Evolutionary conservation across 2,329 filamentous ascomycete genomes (phyloP).

Genomic region (Alternaria ventricosa): DNA sequence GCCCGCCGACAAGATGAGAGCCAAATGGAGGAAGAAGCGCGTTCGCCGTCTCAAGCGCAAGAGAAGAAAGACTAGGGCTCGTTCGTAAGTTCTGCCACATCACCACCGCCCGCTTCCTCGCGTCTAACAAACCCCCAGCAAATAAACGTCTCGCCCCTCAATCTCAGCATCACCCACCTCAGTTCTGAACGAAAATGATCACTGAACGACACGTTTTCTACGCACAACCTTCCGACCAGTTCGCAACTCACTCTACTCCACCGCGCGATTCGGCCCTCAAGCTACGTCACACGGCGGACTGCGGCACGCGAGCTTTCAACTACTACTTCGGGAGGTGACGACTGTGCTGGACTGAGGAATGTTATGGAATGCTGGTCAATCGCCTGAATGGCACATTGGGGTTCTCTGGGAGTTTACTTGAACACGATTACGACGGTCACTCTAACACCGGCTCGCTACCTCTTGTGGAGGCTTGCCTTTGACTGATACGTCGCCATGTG

Average conservation of each 20-base stretch:
- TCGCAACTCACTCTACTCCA: constrained; percentile 28
- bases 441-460: constrained; percentile 48
- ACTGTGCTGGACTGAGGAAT: constrained; percentile 37
- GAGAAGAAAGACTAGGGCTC: constrained; percentile 99
- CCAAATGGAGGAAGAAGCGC: constrained; percentile 99
- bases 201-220: constrained; percentile 35
- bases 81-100: constrained; percentile 73
- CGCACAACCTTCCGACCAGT: constrained; percentile 30
- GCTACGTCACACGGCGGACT: constrained; percentile 34
- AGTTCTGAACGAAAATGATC: constrained; percentile 39
- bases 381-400: constrained; percentile 33
- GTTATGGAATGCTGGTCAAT: constrained; percentile 45
- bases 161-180: constrained; percentile 45
- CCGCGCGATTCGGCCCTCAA: constrained; percentile 15
- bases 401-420: constrained; percentile 44
- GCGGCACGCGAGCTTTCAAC: constrained; percentile 36
- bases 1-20: constrained; percentile 72
- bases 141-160: constrained; percentile 58
- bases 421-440: constrained; percentile 35
- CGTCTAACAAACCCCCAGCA: constrained; percentile 43
- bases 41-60: constrained; percentile 99
- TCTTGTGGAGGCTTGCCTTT: constrained; percentile 42
- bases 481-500: constrained; percentile 46
- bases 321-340: constrained; percentile 25
- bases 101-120: neutral